Conservation (phyloP, 1,139 yeast genomes). For the Pneumocystis oryctolagi region DNA sequence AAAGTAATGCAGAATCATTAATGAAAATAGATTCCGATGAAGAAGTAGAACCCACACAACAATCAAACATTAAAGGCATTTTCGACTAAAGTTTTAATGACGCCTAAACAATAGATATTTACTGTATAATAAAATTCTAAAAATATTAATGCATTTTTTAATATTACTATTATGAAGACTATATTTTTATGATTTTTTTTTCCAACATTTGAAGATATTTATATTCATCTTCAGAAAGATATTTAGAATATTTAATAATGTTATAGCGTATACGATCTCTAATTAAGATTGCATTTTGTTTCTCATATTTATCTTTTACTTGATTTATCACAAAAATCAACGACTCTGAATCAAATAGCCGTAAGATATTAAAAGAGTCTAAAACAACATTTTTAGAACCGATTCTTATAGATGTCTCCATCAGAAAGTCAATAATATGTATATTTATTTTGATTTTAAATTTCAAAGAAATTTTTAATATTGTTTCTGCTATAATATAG, state of each 20-base stretch:
- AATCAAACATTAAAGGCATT: conserved; percentile 6
- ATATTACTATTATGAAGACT: not conserved
- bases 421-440: not conserved
- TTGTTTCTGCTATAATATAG: not conserved
- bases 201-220: not conserved
- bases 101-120: not conserved
- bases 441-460: not conserved
- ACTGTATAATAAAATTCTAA: not conserved
- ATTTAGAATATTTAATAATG: not conserved
- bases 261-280: not conserved
- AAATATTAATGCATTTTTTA: not conserved
- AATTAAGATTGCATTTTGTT: not conserved
- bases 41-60: conserved; percentile 11
- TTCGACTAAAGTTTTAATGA: conserved; percentile 3
- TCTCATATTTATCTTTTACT: not conserved
- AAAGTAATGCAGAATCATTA: not conserved
- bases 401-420: not conserved
- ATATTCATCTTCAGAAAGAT: not conserved
- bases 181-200: not conserved
- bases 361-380: not conserved
- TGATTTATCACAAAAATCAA: not conserved
- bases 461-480: not conserved
- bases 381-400: not conserved
- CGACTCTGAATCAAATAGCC: not conserved
- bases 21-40: conserved; percentile 2